Evolutionary conservation across 2,329 filamentous ascomycete species (phyloP).

Genomic region (Penicillium italicum): DNA sequence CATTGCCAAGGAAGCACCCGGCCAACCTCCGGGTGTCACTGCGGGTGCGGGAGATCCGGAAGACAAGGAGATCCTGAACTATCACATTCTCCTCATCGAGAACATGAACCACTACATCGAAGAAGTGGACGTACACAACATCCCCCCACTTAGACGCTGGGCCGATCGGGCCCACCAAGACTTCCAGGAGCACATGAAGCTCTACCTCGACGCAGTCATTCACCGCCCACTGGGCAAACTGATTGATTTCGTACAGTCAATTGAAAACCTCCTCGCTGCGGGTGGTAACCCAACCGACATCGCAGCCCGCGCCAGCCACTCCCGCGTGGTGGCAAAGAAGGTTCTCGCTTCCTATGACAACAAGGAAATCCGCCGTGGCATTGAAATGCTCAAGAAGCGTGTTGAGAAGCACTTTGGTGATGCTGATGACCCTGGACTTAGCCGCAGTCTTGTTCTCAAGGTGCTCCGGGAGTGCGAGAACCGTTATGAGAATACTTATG

Average conservation of each 20-base stretch:
- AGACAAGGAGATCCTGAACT: slow-evolving; percentile 95
- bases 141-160: slow-evolving; percentile 79
- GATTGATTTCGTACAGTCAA: slow-evolving; percentile 85
- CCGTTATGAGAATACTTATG: slow-evolving; percentile 53
- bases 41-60: slow-evolving; percentile 63
- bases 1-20: slow-evolving; percentile 71
- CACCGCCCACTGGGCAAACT: slow-evolving; percentile 84
- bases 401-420: slow-evolving; percentile 98
- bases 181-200: slow-evolving; percentile 77
- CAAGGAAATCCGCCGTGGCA: slow-evolving; percentile 84
- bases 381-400: slow-evolving; percentile 81
- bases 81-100: slow-evolving; percentile 94
- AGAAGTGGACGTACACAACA: slow-evolving; percentile 72
- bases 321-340: slow-evolving; percentile 79
- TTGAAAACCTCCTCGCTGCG: slow-evolving; percentile 66
- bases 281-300: slow-evolving; percentile 58
- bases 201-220: slow-evolving; percentile 86
- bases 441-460: slow-evolving; percentile 56
- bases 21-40: slow-evolving; percentile 52
- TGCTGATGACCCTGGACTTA: slow-evolving; percentile 68
- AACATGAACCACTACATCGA: slow-evolving; percentile 99
- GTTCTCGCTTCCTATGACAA: slow-evolving; percentile 73
- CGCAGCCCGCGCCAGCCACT: slow-evolving; percentile 77
- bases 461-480: slow-evolving; percentile 59
- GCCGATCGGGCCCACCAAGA: slow-evolving; percentile 72